These are phyloP conservation scores for Tubosaeta sp. DNA, from an alignment of 768 basidiomycete species.

Conservation along the genomic window DNA sequence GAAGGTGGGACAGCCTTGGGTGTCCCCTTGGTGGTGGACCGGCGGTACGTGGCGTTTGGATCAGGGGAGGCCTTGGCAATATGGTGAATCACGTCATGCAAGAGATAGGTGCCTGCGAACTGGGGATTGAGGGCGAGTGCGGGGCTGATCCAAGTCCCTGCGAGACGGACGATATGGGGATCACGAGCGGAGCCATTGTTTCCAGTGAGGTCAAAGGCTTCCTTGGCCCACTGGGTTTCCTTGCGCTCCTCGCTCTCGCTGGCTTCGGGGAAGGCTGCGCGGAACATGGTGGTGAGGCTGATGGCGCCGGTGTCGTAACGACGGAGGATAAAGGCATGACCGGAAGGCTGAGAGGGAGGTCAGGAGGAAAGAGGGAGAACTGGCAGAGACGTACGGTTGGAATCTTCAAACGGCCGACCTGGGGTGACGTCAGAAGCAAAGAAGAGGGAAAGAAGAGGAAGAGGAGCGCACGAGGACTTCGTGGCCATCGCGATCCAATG, in stretches of 20 bases:
- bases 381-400: conserved; percentile 60
- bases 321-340: conserved; percentile 92
- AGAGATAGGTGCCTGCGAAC: conserved; percentile 63
- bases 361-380: conserved; percentile 5
- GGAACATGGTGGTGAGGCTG: conserved; percentile 93
- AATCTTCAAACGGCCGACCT: conserved; percentile 90
- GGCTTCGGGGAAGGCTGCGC: conserved; percentile 86
- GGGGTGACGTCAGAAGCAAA: conserved; percentile 19
- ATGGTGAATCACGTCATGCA: conserved; percentile 56
- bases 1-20: conserved; percentile 28
- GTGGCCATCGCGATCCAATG: conserved; percentile 80
- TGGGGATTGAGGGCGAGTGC: conserved; percentile 50
- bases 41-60: conserved; percentile 72
- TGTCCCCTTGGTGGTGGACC: conserved; percentile 44
- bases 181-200: conserved; percentile 73
- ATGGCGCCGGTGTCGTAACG: conserved; percentile 92
- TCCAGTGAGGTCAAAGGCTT: conserved; percentile 66
- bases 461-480: conserved; percentile 67
- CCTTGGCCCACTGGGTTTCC: conserved; percentile 82
- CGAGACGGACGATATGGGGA: conserved; percentile 63
- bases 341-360: conserved; percentile 46
- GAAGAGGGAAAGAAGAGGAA: neutral
- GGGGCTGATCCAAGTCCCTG: conserved; percentile 82
- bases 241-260: conserved; percentile 69
- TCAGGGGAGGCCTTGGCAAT: conserved; percentile 75